phyloP scores from a whole-genome alignment of 75 land plant species.

The Isoetes taiwanensis region DNA sequence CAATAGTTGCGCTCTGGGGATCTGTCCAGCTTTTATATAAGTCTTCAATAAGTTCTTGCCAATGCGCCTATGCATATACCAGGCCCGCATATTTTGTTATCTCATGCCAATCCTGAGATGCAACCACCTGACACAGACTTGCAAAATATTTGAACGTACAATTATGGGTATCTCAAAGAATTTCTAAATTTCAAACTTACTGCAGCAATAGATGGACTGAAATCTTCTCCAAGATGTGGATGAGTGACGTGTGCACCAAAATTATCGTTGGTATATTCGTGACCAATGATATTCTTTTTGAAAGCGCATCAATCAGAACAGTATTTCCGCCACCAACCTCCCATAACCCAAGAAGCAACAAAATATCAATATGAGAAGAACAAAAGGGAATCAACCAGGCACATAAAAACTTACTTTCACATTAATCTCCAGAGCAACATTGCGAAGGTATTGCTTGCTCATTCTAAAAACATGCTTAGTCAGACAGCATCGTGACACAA shows the following conservation, averaged over 20 bases:
- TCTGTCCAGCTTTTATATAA: not conserved
- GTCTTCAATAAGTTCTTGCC: slow-evolving; percentile 1
- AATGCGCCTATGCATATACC: not conserved
- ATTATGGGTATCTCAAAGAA: not conserved
- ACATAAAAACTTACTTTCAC: not conserved
- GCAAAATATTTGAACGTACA: not conserved
- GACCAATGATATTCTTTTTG: not conserved
- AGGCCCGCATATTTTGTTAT: slow-evolving; percentile 1
- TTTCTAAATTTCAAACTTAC: not conserved
- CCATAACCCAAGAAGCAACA: not conserved
- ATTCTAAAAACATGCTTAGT: not conserved
- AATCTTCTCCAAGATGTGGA: slow-evolving; percentile 9
- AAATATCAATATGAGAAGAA: not conserved
- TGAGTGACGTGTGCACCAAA: slow-evolving; percentile 4
- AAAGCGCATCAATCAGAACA: slow-evolving; percentile 1
- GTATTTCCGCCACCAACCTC: slow-evolving; percentile 6
- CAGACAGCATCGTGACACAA: slow-evolving; percentile 4
- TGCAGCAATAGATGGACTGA: slow-evolving; percentile 3
- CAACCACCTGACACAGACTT: not conserved
- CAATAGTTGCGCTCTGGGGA: slow-evolving; percentile 1
- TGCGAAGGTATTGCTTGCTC: not conserved
- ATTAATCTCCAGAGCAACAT: slow-evolving; percentile 3
- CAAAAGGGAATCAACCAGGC: not conserved
- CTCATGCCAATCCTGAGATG: slow-evolving; percentile 7
- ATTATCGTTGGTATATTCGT: slow-evolving; percentile 1